phyloP scores from a whole-genome alignment of 2,329 filamentous ascomycete species.

The Annulohypoxylon truncatum region DNA sequence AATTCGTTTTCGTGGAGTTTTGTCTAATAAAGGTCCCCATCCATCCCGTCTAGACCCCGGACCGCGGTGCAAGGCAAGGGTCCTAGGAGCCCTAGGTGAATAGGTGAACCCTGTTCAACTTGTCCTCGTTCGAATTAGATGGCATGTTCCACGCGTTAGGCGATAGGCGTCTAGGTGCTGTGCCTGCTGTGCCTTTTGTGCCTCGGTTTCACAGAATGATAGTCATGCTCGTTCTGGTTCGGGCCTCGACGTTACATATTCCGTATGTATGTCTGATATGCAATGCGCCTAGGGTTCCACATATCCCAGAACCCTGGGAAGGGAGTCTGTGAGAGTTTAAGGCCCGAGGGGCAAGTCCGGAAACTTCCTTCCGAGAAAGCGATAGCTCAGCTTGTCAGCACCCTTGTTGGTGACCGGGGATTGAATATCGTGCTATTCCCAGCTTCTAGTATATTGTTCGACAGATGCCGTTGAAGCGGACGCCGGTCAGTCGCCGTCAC shows the following conservation, averaged over 20 bases:
- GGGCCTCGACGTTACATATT: slow-evolving; percentile 16
- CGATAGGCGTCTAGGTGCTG: background rate
- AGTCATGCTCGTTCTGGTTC: slow-evolving; percentile 16
- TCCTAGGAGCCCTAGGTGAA: background rate
- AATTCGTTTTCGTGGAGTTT: background rate
- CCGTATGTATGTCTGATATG: slow-evolving; percentile 3
- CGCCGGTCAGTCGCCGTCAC: background rate
- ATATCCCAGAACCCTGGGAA: slow-evolving; percentile 28
- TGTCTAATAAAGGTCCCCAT: background rate
- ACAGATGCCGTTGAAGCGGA: background rate
- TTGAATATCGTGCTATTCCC: background rate
- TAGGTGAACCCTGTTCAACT: background rate
- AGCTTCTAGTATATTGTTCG: background rate
- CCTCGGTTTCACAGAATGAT: slow-evolving; percentile 2
- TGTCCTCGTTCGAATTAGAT: slow-evolving; percentile 9
- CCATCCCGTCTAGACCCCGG: slow-evolving; percentile 6
- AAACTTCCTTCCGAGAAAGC: slow-evolving; percentile 21
- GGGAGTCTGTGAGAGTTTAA: background rate
- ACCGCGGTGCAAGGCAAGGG: background rate
- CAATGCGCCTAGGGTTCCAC: slow-evolving; percentile 7
- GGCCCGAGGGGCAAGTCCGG: slow-evolving; percentile 13
- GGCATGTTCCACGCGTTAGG: background rate
- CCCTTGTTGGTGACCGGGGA: slow-evolving; percentile 12
- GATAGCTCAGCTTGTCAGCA: slow-evolving; percentile 1
- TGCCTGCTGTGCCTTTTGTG: background rate